Percentiles rank a stretch among this genome's conserved stretches.
Conservation (phyloP, 352 stramenopile species). For the Phytophthora sansomeana region DNA sequence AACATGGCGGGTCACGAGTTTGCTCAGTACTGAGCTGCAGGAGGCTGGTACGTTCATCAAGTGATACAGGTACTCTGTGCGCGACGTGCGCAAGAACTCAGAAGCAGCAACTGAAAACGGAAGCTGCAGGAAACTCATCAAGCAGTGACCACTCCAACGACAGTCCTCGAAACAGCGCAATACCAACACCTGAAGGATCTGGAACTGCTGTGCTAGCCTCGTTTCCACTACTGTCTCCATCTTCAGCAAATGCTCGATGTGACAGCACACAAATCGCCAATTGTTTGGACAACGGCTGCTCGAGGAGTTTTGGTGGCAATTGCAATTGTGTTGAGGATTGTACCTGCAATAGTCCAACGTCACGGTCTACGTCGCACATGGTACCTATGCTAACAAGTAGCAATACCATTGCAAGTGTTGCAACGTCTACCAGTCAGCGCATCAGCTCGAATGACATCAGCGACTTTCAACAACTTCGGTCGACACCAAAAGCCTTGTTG, state of each 20-base stretch:
- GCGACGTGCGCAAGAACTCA: conserved; percentile 46
- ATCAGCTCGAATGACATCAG: conserved; percentile 1
- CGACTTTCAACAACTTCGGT: conserved; percentile 17
- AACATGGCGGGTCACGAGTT: conserved; percentile 68
- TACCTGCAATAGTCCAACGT: conserved; percentile 55
- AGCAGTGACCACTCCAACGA: conserved; percentile 24
- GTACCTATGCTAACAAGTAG: conserved; percentile 33
- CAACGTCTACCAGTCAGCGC: conserved; percentile 17
- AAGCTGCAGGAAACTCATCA: neutral
- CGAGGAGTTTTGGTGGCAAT: conserved; percentile 63
- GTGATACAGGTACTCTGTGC: conserved; percentile 48
- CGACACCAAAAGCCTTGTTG: conserved; percentile 17
- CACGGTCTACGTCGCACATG: conserved; percentile 15
- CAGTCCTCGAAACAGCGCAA: conserved; percentile 26
- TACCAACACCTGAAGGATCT: conserved; percentile 15
- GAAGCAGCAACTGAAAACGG: conserved; percentile 15
- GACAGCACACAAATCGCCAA: conserved; percentile 52
- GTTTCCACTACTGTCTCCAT: conserved; percentile 26
- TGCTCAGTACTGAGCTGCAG: conserved; percentile 68
- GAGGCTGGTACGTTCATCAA: conserved; percentile 58
- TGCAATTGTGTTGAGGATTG: conserved; percentile 72
- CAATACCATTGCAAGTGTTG: conserved; percentile 22
- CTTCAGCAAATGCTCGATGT: conserved; percentile 33
- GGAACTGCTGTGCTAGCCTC: conserved; percentile 19
- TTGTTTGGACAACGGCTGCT: conserved; percentile 75